Percentiles rank a stretch among this genome's conserved stretches.
These are phyloP conservation scores for Phytophthora podocarpi DNA, from an alignment of 352 stramenopile genomes.

Conservation along the genomic window DNA sequence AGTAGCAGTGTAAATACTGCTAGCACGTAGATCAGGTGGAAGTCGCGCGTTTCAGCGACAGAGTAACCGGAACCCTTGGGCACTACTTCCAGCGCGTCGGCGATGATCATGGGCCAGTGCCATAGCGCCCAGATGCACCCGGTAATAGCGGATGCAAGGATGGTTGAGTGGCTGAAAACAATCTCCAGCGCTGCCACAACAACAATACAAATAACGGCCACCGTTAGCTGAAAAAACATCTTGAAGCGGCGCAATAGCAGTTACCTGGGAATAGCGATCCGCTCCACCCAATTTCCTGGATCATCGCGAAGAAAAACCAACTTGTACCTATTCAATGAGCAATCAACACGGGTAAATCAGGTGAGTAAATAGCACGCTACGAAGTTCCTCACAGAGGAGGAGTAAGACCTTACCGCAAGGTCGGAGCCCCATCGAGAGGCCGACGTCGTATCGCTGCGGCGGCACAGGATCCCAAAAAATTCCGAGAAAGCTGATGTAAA, in stretches of 20 bases:
- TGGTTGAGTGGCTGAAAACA: slow-evolving; percentile 87
- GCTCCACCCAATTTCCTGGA: slow-evolving; percentile 89
- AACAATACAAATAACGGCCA: neutral
- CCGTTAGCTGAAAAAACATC: neutral
- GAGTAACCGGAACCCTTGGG: slow-evolving; percentile 77
- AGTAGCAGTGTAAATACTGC: slow-evolving; percentile 79
- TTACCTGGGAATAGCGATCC: slow-evolving; percentile 87
- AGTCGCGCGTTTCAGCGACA: slow-evolving; percentile 78
- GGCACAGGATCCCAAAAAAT: slow-evolving; percentile 89
- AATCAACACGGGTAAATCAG: slow-evolving; percentile 10
- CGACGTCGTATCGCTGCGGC: slow-evolving; percentile 79
- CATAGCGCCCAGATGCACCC: slow-evolving; percentile 85
- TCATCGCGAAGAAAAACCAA: slow-evolving; percentile 82
- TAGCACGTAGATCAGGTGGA: slow-evolving; percentile 82
- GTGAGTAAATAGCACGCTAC: slow-evolving; percentile 6
- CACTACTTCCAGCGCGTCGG: slow-evolving; percentile 77
- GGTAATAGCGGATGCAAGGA: slow-evolving; percentile 85
- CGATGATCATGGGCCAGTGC: slow-evolving; percentile 91
- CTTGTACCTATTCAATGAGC: slow-evolving; percentile 61
- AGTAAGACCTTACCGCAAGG: slow-evolving; percentile 53
- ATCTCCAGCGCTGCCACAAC: slow-evolving; percentile 74
- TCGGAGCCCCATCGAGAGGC: slow-evolving; percentile 67
- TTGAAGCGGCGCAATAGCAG: slow-evolving; percentile 6
- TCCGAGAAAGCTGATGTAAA: slow-evolving; percentile 81
- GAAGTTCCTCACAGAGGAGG: neutral